Conservation (phyloP, 1,284 basidiomycete genomes). For the Xanthoconium separans region DNA sequence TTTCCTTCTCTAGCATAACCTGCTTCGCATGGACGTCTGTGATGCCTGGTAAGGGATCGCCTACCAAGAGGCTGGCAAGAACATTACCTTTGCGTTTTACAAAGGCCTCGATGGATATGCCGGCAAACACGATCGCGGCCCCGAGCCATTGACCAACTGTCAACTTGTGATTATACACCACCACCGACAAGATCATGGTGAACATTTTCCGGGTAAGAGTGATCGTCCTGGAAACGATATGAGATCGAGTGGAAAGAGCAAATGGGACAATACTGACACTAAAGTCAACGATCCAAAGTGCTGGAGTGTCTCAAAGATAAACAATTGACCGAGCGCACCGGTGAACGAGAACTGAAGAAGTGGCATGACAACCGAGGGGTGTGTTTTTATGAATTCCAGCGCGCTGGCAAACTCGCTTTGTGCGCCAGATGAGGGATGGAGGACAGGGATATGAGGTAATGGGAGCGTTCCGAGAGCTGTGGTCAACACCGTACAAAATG, state of each 20-base stretch:
- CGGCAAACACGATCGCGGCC: conserved; percentile 86
- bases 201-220: conserved; percentile 98
- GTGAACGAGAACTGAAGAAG: conserved; percentile 86
- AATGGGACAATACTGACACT: conserved; percentile 56
- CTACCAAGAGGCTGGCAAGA: background rate
- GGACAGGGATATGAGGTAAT: conserved; percentile 72
- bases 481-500: conserved; percentile 75
- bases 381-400: conserved; percentile 73
- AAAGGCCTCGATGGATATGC: conserved; percentile 91
- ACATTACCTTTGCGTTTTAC: conserved; percentile 78
- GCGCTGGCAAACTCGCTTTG: conserved; percentile 70
- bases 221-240: conserved; percentile 61
- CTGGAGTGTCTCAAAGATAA: conserved; percentile 97
- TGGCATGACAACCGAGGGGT: conserved; percentile 79
- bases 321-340: conserved; percentile 92
- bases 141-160: conserved; percentile 90
- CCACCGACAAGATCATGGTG: conserved; percentile 95
- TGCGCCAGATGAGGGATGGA: conserved; percentile 60
- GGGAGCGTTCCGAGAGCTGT: conserved; percentile 67
- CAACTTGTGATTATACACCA: conserved; percentile 89
- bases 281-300: conserved; percentile 94
- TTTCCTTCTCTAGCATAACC: conserved; percentile 78
- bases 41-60: conserved; percentile 1
- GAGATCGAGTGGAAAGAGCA: background rate
- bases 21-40: conserved; percentile 79